Conservation (phyloP, 495 filamentous ascomycete species). For the Venustampulla echinocandica region DNA sequence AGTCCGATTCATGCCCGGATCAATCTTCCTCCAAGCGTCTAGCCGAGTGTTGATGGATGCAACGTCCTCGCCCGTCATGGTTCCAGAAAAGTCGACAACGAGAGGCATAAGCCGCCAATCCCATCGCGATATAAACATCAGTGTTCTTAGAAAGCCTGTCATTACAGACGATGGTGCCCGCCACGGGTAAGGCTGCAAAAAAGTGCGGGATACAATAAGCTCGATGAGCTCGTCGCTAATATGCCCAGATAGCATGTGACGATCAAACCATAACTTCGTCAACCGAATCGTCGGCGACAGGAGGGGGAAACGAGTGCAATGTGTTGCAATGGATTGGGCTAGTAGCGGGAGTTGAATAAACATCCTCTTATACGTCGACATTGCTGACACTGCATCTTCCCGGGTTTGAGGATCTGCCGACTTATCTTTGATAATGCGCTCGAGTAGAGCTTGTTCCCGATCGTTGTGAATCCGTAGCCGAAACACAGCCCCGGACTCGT, state of each 20-base stretch:
- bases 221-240: conserved; percentile 76
- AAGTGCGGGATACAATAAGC: conserved; percentile 62
- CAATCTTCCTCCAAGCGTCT: conserved; percentile 72
- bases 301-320: conserved; percentile 71
- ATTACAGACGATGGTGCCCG: conserved; percentile 64
- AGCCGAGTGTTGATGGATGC: conserved; percentile 59
- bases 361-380: conserved; percentile 59
- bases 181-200: conserved; percentile 80
- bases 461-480: conserved; percentile 70
- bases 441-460: conserved; percentile 72
- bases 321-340: conserved; percentile 66
- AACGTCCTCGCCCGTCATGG: conserved; percentile 46
- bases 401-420: conserved; percentile 47
- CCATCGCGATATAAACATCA: conserved; percentile 73
- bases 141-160: conserved; percentile 72
- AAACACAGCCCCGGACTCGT: conserved; percentile 58
- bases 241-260: conserved; percentile 69
- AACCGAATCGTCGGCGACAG: conserved; percentile 82
- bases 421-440: conserved; percentile 68
- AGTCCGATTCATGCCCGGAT: conserved; percentile 77
- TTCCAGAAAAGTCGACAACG: conserved; percentile 60
- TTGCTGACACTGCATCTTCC: conserved; percentile 56
- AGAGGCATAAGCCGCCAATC: conserved; percentile 83
- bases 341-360: conserved; percentile 70
- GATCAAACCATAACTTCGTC: conserved; percentile 80